A percentile compares a stretch with the other conserved stretches of the same genome.
These are phyloP conservation scores for Alloteropsis semialata DNA, from an alignment of 176 grass and related monocot species.

Conservation along the genomic window DNA sequence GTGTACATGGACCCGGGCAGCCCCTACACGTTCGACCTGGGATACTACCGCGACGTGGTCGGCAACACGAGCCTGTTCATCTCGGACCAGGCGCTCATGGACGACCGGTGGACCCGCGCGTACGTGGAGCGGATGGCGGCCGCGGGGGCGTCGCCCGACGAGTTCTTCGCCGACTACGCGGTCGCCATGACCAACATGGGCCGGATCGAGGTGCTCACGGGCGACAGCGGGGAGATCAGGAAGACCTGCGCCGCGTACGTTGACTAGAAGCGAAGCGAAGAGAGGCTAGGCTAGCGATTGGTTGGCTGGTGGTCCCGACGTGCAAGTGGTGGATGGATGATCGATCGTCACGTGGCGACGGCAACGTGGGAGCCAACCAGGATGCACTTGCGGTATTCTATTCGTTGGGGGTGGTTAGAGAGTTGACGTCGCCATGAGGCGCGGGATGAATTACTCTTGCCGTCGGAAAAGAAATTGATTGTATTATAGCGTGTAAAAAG, in stretches of 20 bases:
- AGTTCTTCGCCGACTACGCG: conserved; percentile 50
- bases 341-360: not conserved
- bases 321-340: not conserved
- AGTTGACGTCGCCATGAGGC: conserved; percentile 3
- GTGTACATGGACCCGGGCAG: conserved; percentile 34
- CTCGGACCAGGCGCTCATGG: conserved; percentile 50
- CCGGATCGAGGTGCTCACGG: conserved; percentile 55
- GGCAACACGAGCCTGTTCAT: conserved; percentile 35
- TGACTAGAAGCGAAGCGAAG: conserved; percentile 23
- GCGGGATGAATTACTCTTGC: not conserved
- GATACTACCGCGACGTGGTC: conserved; percentile 38
- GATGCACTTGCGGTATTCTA: conserved; percentile 5
- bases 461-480: not conserved
- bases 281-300: not conserved
- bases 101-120: conserved; percentile 29
- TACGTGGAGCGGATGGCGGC: conserved; percentile 55
- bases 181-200: conserved; percentile 58
- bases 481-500: not conserved
- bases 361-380: conserved; percentile 14
- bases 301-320: not conserved
- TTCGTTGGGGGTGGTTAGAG: not conserved
- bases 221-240: conserved; percentile 51
- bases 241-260: conserved; percentile 35
- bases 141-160: conserved; percentile 31
- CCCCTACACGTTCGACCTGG: conserved; percentile 40